Percentiles rank a stretch among this genome's conserved stretches.
phyloP scores from a whole-genome alignment of 495 filamentous ascomycete genomes.

The Lindgomyces ingoldianus region DNA sequence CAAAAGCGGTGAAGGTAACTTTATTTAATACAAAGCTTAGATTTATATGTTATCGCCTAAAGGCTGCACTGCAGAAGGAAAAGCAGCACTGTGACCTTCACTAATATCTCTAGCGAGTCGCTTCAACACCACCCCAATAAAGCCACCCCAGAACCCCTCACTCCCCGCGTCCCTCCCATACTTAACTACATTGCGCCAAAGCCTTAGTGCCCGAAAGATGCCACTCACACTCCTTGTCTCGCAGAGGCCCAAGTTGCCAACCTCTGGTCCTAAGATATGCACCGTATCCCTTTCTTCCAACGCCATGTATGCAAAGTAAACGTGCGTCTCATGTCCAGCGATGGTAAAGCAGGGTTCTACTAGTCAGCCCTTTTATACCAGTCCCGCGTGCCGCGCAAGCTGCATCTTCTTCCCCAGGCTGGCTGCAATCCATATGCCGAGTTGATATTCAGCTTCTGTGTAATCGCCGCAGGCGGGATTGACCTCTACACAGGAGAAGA shows the following conservation, averaged over 20 bases:
- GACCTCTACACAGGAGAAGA: constrained; percentile 21
- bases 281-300: constrained; percentile 3
- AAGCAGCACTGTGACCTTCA: no score
- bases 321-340: constrained; percentile 4
- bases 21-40: no score
- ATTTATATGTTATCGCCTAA: no score
- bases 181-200: constrained; percentile 23
- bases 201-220: constrained; percentile 18
- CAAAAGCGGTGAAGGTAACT: no score
- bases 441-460: constrained; percentile 20
- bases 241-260: constrained; percentile 4
- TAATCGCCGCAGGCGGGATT: constrained; percentile 17
- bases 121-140: constrained; percentile 16
- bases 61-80: no score
- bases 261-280: constrained; percentile 3
- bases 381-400: constrained; percentile 7
- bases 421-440: constrained; percentile 24
- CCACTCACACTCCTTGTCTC: constrained; percentile 23
- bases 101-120: constrained; percentile 2
- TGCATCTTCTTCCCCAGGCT: constrained; percentile 18
- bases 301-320: constrained; percentile 15
- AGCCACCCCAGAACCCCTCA: constrained; percentile 23
- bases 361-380: background rate
- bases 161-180: constrained; percentile 16
- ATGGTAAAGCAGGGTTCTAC: constrained; percentile 12